Evolutionary conservation across 768 basidiomycete species (phyloP).

Genomic region (Agrocybe praecox): DNA sequence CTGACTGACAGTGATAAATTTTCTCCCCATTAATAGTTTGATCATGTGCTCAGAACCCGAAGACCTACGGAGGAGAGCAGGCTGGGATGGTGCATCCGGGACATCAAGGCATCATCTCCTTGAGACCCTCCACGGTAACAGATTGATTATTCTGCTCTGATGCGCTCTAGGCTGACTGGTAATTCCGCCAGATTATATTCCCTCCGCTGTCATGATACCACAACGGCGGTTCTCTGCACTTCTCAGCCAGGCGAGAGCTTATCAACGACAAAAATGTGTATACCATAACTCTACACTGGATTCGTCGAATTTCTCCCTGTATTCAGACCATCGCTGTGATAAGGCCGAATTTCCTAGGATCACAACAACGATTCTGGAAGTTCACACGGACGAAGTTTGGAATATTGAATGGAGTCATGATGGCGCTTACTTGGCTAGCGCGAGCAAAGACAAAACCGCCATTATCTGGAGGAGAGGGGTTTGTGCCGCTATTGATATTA

Average conservation of each 20-base stretch:
- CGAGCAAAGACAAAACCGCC: conserved; percentile 83
- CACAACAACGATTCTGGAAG: conserved; percentile 83
- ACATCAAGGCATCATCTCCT: conserved; percentile 78
- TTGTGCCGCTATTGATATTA: conserved; percentile 27
- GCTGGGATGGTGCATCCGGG: conserved; percentile 90
- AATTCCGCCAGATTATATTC: conserved; percentile 70
- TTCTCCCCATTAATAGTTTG: conserved; percentile 47
- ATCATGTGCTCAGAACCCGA: conserved; percentile 91
- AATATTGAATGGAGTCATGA: conserved; percentile 93
- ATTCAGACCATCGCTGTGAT: conserved; percentile 84
- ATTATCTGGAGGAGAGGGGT: conserved; percentile 91
- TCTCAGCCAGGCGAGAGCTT: conserved; percentile 79
- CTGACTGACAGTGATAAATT: conserved; percentile 12
- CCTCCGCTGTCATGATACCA: conserved; percentile 91
- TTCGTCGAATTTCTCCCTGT: conserved; percentile 55
- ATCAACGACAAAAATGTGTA: conserved; percentile 81
- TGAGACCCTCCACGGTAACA: conserved; percentile 77
- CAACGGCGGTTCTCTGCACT: conserved; percentile 84
- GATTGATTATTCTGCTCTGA: background rate
- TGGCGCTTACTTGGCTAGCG: conserved; percentile 82
- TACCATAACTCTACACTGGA: conserved; percentile 66
- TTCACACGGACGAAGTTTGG: conserved; percentile 95
- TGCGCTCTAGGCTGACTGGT: conserved; percentile 4
- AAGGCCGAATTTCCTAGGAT: conserved; percentile 81
- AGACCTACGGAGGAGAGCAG: conserved; percentile 78